A percentile compares a stretch with the other conserved stretches of the same genome.
These are phyloP conservation scores for Isabelozyma gotoi DNA, from an alignment of 805 yeast genomes.

Conservation along the genomic window DNA sequence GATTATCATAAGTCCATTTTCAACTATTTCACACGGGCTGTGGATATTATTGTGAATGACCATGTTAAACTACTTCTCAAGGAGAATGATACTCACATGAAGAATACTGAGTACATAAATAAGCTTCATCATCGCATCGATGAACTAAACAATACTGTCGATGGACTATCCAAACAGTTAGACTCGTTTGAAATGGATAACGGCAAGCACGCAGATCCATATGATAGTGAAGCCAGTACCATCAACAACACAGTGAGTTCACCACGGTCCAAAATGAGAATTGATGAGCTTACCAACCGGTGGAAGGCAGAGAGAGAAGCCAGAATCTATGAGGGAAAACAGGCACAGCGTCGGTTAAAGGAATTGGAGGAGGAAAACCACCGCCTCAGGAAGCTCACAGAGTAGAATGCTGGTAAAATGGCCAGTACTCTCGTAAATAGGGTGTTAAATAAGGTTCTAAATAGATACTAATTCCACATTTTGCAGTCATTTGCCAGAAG, in stretches of 20 bases:
- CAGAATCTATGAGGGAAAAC: constrained; percentile 57
- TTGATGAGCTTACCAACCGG: constrained; percentile 60
- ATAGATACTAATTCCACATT: too few species aligned
- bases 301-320: constrained; percentile 76
- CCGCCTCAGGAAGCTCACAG: constrained; percentile 22
- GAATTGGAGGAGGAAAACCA: constrained; percentile 59
- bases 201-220: constrained; percentile 5
- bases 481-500: too few species aligned
- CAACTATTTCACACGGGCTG: constrained; percentile 59
- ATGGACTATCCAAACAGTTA: constrained; percentile 14
- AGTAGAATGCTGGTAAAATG: background rate
- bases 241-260: constrained; percentile 6
- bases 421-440: too few species aligned
- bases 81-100: constrained; percentile 25
- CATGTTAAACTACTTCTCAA: constrained; percentile 44
- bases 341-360: constrained; percentile 49
- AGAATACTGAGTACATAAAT: constrained; percentile 19
- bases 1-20: constrained; percentile 47
- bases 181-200: constrained; percentile 8
- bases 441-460: too few species aligned
- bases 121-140: constrained; percentile 25
- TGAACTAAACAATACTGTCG: constrained; percentile 22
- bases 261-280: constrained; percentile 47
- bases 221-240: background rate
- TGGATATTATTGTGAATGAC: constrained; percentile 56